Percentiles rank a stretch among this genome's conserved stretches.
Evolutionary conservation across 2,329 filamentous ascomycete genomes (phyloP).

Genomic region (Blastomyces gilchristii): DNA sequence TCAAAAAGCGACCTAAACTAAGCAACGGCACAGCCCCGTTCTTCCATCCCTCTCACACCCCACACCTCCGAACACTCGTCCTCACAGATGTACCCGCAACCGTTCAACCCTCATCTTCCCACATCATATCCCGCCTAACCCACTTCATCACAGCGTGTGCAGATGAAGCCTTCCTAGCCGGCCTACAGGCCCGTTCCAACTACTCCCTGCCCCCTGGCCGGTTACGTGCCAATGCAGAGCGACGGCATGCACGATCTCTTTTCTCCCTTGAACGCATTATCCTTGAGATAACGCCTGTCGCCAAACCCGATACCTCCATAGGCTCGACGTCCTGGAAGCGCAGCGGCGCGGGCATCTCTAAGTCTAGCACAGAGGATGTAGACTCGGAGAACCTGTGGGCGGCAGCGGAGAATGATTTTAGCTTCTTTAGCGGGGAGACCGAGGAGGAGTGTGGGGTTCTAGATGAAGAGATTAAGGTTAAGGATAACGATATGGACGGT

Average conservation of each 20-base stretch:
- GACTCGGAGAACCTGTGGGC: constrained; percentile 52
- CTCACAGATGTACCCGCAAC: constrained; percentile 47
- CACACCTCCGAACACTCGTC: constrained; percentile 45
- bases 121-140: constrained; percentile 37
- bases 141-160: constrained; percentile 49
- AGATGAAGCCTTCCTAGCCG: constrained; percentile 44
- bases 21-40: constrained; percentile 23
- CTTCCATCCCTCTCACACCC: constrained; percentile 47
- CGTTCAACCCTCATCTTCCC: constrained; percentile 33
- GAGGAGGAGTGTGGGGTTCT: constrained; percentile 41
- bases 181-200: constrained; percentile 44
- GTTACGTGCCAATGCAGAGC: constrained; percentile 39
- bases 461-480: constrained; percentile 27
- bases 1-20: constrained; percentile 30
- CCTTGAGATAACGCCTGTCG: constrained; percentile 41
- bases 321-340: constrained; percentile 32
- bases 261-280: constrained; percentile 49
- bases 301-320: constrained; percentile 13
- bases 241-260: constrained; percentile 40
- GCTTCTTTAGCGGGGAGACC: constrained; percentile 40
- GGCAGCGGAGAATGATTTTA: constrained; percentile 50
- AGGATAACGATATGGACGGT: not conserved
- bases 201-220: constrained; percentile 51
- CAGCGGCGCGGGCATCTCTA: constrained; percentile 34
- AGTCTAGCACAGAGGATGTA: constrained; percentile 48